These are phyloP conservation scores for Cetraspora pellucida DNA, from an alignment of 192 early-diverging fungal genomes.

Conservation along the genomic window DNA sequence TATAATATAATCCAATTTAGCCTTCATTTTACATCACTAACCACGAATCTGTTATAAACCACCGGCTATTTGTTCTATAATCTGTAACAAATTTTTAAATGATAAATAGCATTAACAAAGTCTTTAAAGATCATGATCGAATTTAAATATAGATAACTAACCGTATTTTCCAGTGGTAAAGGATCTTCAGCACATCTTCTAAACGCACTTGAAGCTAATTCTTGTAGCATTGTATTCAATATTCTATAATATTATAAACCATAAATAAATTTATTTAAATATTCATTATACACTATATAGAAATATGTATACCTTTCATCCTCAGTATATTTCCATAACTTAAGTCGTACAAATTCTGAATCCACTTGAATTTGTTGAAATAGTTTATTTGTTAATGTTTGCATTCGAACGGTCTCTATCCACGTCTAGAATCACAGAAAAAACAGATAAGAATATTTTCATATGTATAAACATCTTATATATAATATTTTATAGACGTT, in stretches of 20 bases:
- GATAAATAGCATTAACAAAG: no score
- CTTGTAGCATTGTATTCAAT: slow-evolving; percentile 28
- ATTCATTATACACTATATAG: background rate
- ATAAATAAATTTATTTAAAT: background rate
- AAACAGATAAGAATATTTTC: background rate
- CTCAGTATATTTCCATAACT: slow-evolving; percentile 51
- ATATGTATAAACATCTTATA: no score
- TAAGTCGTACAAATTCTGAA: slow-evolving; percentile 56
- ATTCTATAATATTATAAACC: background rate
- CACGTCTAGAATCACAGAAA: slow-evolving; percentile 47
- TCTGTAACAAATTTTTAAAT: no score
- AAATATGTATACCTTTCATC: slow-evolving; percentile 45
- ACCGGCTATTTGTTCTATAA: no score
- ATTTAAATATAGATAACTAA: background rate
- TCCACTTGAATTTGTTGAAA: slow-evolving; percentile 74
- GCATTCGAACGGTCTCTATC: slow-evolving; percentile 58
- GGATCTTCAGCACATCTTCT: slow-evolving; percentile 20
- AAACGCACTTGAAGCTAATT: slow-evolving; percentile 20
- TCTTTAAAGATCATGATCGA: no score
- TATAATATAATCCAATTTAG: no score
- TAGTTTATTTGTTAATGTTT: slow-evolving; percentile 50
- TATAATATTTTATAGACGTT: no score
- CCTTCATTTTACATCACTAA: no score
- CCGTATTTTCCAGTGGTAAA: slow-evolving; percentile 12
- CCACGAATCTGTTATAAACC: no score